These are phyloP conservation scores for Schizophyllum amplum DNA, from an alignment of 1,284 basidiomycete genomes.

Conservation along the genomic window DNA sequence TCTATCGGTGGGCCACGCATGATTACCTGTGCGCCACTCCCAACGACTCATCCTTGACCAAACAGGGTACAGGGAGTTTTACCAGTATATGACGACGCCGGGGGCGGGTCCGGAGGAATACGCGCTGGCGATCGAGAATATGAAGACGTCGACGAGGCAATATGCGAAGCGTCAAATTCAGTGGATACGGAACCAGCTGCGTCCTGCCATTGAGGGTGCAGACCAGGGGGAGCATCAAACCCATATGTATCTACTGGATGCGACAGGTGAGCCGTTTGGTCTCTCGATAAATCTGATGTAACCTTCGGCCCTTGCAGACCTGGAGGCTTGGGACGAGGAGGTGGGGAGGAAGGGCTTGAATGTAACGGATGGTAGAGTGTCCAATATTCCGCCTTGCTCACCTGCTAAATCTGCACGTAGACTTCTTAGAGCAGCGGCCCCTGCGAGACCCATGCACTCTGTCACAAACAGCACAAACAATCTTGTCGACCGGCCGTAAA, in stretches of 20 bases:
- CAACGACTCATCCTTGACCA: background rate
- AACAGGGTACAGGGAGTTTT: conserved; percentile 88
- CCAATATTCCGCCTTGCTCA: background rate
- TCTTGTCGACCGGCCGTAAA: conserved; percentile 42
- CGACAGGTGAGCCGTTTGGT: conserved; percentile 45
- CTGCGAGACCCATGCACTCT: conserved; percentile 55
- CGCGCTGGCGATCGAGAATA: conserved; percentile 58
- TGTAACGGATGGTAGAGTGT: conserved; percentile 33
- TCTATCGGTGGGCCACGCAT: conserved; percentile 77
- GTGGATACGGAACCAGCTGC: conserved; percentile 89
- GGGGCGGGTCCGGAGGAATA: conserved; percentile 39
- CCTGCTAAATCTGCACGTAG: conserved; percentile 26
- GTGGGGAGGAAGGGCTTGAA: conserved; percentile 47
- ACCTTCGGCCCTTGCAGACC: conserved; percentile 8
- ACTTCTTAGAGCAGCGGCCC: conserved; percentile 43
- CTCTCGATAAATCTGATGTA: background rate
- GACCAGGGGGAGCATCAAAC: conserved; percentile 31
- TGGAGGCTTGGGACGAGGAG: conserved; percentile 39
- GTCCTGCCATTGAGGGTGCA: conserved; percentile 64
- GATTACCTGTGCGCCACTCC: too few species aligned
- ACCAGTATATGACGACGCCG: conserved; percentile 45
- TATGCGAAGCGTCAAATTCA: conserved; percentile 90
- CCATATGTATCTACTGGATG: conserved; percentile 64
- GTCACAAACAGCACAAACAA: conserved; percentile 44
- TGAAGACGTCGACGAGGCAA: conserved; percentile 84